Base-by-base conservation (phyloP, 192 early-diverging fungal genomes). In the Backusella parvicylindrica region DNA sequence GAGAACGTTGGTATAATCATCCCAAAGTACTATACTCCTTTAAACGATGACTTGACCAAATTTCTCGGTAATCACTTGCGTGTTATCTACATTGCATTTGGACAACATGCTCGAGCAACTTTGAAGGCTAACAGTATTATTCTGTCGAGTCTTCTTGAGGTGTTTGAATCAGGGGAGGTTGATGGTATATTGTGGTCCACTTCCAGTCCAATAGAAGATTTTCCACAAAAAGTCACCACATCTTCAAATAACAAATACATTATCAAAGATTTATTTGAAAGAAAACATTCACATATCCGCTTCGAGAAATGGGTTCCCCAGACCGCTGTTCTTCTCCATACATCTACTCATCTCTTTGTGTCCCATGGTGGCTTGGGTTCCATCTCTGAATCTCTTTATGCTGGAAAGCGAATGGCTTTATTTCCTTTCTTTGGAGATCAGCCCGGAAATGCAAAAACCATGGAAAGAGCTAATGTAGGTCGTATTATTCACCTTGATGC, bases 161-260 rank as follows among this genome's bases (percentile, higher is more conserved):
- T 64, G 2, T 6, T 79, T 2, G 70, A 84, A 47, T 36, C 21
- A 0, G 63, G 77, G 8, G 60, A 35, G n/a, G 6, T 80, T 31
- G 80, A 84, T 69, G 83, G 77, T 6, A 68, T 82, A 1, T 41
- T 84, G 8, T 84, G 83, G 83, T 53, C 79, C 6, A 69, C 67
- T 3, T 43, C 13, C 13, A 41, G 13, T 16, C 26, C 68, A 1
- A 4, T 8, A 3, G 23, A 41, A 6, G 2, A 30, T 6, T 70
- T 70, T 43, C 41, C 68, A 16, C 4, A 30, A 31, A 2, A 28
- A 7, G 12, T 70, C 0, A 32, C 8, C 13, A 70, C 68, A 0
- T 18, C 26, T 23, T 70, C 68, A 16, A 41, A 41, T 70, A 26
- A 6, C 13, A 70, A 26, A 4, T 70, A 70, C 18, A 16, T 12